Conservation (phyloP, 129 eudicot genomes). For the Lactuca sativa region DNA sequence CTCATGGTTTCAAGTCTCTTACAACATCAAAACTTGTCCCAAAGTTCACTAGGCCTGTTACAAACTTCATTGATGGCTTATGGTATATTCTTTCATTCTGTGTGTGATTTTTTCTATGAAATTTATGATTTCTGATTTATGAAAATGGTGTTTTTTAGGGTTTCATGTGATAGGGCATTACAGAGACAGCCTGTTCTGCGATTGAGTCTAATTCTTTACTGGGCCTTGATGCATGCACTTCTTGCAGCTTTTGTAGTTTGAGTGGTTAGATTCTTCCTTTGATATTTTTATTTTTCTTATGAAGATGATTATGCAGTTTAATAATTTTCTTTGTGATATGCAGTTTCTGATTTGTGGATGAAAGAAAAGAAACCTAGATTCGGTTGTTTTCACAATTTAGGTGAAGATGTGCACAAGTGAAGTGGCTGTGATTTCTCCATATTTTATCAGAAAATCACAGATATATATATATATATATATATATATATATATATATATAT, state of each 20-base stretch:
- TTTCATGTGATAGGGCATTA: constrained; percentile 89
- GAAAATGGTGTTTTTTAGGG: constrained; percentile 46
- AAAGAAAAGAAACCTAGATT: neutral
- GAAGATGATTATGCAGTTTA: too few species aligned
- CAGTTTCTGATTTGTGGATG: constrained; percentile 25
- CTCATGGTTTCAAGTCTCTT: constrained; percentile 98
- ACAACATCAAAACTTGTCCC: constrained; percentile 90
- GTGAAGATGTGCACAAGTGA: constrained; percentile 16
- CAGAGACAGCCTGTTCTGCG: constrained; percentile 95
- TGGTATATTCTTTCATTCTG: constrained; percentile 48
- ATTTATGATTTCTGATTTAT: neutral
- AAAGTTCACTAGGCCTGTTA: constrained; percentile 85
- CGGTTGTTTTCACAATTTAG: constrained; percentile 35
- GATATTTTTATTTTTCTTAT: too few species aligned
- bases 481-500: too few species aligned
- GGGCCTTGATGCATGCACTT: constrained; percentile 89
- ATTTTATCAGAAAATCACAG: constrained; percentile 49
- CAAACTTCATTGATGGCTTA: constrained; percentile 87
- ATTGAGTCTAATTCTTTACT: constrained; percentile 81
- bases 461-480: neutral
- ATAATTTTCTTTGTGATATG: constrained; percentile 6
- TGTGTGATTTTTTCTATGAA: neutral
- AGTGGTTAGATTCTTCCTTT: constrained; percentile 40
- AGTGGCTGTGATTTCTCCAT: constrained; percentile 41
- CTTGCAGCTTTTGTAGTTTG: constrained; percentile 79